Percentiles rank a stretch among this genome's conserved stretches.
These are phyloP conservation scores for Amauroascus verrucosus DNA, from an alignment of 2,329 filamentous ascomycete species.

Conservation along the genomic window DNA sequence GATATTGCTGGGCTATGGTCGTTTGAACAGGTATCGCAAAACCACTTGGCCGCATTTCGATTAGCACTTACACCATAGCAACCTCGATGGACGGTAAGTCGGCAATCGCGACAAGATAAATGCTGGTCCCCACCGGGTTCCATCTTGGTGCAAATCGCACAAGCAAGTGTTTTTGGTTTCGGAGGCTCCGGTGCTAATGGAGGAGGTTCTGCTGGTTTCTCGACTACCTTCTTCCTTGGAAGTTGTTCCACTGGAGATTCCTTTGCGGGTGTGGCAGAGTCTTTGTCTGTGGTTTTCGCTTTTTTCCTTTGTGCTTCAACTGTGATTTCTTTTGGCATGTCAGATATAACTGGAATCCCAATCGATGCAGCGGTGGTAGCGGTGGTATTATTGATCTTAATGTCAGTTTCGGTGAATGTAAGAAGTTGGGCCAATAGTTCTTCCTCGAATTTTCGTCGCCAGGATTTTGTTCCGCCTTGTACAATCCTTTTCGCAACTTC, in stretches of 20 bases:
- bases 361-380: slow-evolving; percentile 37
- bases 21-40: slow-evolving; percentile 91
- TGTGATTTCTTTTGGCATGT: slow-evolving; percentile 22
- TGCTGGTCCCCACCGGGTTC: slow-evolving; percentile 63
- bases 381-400: slow-evolving; percentile 34
- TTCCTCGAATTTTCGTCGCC: slow-evolving; percentile 84
- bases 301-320: slow-evolving; percentile 53
- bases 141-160: slow-evolving; percentile 68
- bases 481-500: slow-evolving; percentile 82
- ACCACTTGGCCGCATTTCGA: slow-evolving; percentile 68
- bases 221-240: slow-evolving; percentile 50
- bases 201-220: slow-evolving; percentile 47
- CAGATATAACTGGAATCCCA: slow-evolving; percentile 31
- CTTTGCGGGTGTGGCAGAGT: slow-evolving; percentile 40
- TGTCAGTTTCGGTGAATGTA: slow-evolving; percentile 37
- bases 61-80: slow-evolving; percentile 80
- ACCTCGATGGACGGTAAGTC: slow-evolving; percentile 77
- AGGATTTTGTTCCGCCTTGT: slow-evolving; percentile 66
- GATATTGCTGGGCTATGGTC: slow-evolving; percentile 86
- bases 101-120: slow-evolving; percentile 74
- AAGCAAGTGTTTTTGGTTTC: slow-evolving; percentile 67
- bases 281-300: slow-evolving; percentile 42
- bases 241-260: slow-evolving; percentile 36
- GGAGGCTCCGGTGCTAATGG: slow-evolving; percentile 66
- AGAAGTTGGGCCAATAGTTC: slow-evolving; percentile 52